Base-by-base conservation (phyloP, 805 yeast genomes). In the Candida loeiensis region DNA sequence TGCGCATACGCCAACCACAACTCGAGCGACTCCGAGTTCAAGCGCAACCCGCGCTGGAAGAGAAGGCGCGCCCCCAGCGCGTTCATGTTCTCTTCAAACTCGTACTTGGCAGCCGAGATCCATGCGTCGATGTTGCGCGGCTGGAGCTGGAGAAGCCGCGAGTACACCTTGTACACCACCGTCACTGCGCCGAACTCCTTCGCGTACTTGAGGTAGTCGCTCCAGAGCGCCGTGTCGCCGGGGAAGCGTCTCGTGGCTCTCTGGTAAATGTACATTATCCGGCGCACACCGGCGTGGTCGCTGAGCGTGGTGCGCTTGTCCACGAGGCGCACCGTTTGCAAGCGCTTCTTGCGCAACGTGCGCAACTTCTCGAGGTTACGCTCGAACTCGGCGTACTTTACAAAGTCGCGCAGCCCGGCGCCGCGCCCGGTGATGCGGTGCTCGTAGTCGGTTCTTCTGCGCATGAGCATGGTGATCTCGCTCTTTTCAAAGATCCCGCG, bases 21-120 rank as follows among this genome's bases (percentile, higher is more conserved):
- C 41, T 73, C 76, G 13, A 70, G 59, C 6, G 82, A 76, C 37
- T 85, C 90, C 2, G 83, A 74, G 56, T 91, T 91, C 60, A 93
- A 85, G 59, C 95, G 74, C 29, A 93, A 69, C 22, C 84, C 95
- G 49, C 85, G 78, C 61, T 90, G 96, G 60, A 89, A 80, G 18
- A 93, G 72, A 7, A 79, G 78, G 60, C 99, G 76, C 16, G 97
- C 90, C 34, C 95, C 90, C 55, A 83, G 80, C 33, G 95, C 86
- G 51, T 89, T 85, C 29, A 91, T 85, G 61, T 93, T 88, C 20
- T 76, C 77, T 51, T 91, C 96, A 53, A 86, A 82, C 64, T 93
- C 98, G 63, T 87, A 88, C 56, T 86, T 86, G 21, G 97, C 96
- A 17, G 96, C 97, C 53, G 87, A 77, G 31, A 93, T 77, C 99